A percentile compares a stretch with the other conserved stretches of the same genome.
Conservation (phyloP, 2,329 filamentous ascomycete species). For the Arthroderma uncinatum region DNA sequence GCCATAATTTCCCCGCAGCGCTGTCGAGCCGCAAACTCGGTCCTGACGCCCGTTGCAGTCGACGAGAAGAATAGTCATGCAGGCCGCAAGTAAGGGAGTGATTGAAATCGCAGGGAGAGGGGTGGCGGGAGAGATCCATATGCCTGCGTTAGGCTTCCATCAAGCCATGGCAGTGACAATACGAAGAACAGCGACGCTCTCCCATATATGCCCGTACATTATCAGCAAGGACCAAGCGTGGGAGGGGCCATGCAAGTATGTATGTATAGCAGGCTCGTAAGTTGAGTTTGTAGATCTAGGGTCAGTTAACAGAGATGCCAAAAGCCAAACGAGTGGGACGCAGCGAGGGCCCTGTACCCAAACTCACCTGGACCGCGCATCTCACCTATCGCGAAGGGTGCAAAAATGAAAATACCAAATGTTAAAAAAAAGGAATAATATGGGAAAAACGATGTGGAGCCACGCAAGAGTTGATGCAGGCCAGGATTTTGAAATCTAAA, state of each 20-base stretch:
- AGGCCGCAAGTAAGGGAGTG: neutral
- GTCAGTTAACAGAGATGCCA: neutral
- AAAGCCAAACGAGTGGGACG: conserved; percentile 7
- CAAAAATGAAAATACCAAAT: neutral
- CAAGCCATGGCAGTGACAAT: neutral
- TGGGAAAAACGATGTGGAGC: neutral
- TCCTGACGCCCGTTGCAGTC: no score
- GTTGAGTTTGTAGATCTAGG: conserved; percentile 5
- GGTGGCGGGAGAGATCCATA: neutral
- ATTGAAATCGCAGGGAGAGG: conserved; percentile 1
- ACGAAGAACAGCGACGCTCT: neutral
- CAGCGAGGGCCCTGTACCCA: no score
- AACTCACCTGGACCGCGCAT: no score
- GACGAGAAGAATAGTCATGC: no score
- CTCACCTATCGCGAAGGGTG: neutral
- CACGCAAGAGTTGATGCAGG: conserved; percentile 1
- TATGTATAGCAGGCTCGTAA: neutral
- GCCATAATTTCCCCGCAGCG: no score
- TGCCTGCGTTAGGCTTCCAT: neutral
- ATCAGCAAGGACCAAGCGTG: conserved; percentile 2
- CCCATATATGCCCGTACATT: neutral
- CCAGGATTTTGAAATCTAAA: neutral
- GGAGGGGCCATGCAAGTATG: neutral
- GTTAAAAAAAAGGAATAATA: neutral
- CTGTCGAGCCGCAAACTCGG: no score